These are phyloP conservation scores for Exophiala calicioides DNA, from an alignment of 2,329 filamentous ascomycete species.

Conservation along the genomic window DNA sequence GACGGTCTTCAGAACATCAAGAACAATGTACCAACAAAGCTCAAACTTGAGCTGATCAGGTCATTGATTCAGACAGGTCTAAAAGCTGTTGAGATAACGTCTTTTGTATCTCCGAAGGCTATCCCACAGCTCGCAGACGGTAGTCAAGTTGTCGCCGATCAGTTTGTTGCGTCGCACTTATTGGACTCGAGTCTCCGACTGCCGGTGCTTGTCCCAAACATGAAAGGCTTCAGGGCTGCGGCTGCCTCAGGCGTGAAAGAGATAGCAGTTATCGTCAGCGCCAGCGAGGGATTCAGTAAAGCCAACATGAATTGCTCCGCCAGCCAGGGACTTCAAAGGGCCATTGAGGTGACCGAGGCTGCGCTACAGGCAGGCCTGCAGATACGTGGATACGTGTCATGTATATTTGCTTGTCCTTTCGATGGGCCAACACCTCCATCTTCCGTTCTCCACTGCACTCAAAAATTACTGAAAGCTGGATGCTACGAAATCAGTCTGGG, in stretches of 20 bases:
- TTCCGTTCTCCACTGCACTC: slow-evolving; percentile 52
- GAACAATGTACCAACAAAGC: slow-evolving; percentile 66
- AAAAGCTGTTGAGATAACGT: slow-evolving; percentile 74
- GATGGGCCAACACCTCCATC: slow-evolving; percentile 56
- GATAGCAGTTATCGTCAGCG: slow-evolving; percentile 46
- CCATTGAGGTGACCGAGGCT: slow-evolving; percentile 35
- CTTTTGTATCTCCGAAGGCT: slow-evolving; percentile 82
- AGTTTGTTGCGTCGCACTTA: slow-evolving; percentile 1
- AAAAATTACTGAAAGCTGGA: slow-evolving; percentile 75
- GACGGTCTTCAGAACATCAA: slow-evolving; percentile 89
- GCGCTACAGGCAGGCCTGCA: slow-evolving; percentile 34
- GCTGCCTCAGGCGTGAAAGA: slow-evolving; percentile 41
- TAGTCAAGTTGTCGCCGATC: slow-evolving; percentile 29
- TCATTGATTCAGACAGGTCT: slow-evolving; percentile 69
- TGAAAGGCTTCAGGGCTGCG: slow-evolving; percentile 59
- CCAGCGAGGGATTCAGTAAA: slow-evolving; percentile 45
- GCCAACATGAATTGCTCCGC: slow-evolving; percentile 47
- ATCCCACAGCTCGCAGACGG: slow-evolving; percentile 68
- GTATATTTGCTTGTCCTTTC: slow-evolving; percentile 48
- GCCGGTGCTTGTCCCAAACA: slow-evolving; percentile 45
- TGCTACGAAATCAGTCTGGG: slow-evolving; percentile 88
- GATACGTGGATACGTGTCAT: slow-evolving; percentile 41
- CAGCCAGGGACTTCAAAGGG: slow-evolving; percentile 39
- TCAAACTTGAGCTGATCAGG: slow-evolving; percentile 75
- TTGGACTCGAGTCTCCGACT: slow-evolving; percentile 27